Evolutionary conservation across 305 asterid genomes (phyloP).

Genomic region (Andrographis paniculata): DNA sequence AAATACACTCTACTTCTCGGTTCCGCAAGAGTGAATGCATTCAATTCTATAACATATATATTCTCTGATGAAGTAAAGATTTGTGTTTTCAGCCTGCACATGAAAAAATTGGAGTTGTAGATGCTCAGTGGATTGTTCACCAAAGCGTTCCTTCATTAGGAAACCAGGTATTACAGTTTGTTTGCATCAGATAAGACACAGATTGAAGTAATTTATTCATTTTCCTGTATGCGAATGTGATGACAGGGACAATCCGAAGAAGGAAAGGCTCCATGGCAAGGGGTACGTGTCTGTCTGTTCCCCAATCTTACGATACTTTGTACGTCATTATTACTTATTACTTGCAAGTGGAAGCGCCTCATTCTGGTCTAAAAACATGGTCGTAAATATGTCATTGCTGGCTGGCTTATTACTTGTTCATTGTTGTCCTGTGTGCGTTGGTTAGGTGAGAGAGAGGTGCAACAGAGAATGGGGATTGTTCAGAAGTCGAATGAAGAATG

Average conservation of each 20-base stretch:
- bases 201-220: not conserved
- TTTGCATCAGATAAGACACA: not conserved
- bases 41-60: not conserved
- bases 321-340: no score
- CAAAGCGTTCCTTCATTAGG: slow-evolving; percentile 83
- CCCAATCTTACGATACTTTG: not conserved
- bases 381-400: not conserved
- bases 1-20: not conserved
- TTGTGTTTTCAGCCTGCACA: slow-evolving; percentile 50
- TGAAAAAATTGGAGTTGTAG: slow-evolving; percentile 91
- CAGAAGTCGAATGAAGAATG: slow-evolving; percentile 24
- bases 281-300: slow-evolving; percentile 34
- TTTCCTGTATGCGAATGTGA: no score
- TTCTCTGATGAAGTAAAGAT: no score
- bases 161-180: slow-evolving; percentile 42
- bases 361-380: no score
- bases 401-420: no score
- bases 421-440: no score
- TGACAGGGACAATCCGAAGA: slow-evolving; percentile 53
- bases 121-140: slow-evolving; percentile 88
- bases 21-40: not conserved
- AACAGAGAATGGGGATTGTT: slow-evolving; percentile 36
- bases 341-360: no score
- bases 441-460: slow-evolving; percentile 40
- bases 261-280: slow-evolving; percentile 74